A percentile compares a stretch with the other conserved stretches of the same genome.
Conservation (phyloP, 257 asterid species). For the Jacaranda mimosifolia region DNA sequence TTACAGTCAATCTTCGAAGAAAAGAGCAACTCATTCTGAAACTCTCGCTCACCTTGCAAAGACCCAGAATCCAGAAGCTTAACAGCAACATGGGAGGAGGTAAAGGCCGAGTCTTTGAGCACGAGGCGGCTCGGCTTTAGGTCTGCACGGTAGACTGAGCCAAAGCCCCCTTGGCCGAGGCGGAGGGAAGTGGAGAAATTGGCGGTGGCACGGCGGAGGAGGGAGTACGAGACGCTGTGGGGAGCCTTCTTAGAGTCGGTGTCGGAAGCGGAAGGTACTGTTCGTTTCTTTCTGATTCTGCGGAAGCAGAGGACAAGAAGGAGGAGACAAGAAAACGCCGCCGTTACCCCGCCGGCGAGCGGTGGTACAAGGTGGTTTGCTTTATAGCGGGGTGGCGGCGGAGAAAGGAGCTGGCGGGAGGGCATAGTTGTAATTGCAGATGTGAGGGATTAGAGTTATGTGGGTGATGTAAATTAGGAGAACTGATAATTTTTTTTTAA, state of each 20-base stretch:
- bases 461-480: background rate
- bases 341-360: slow-evolving; percentile 49
- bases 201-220: slow-evolving; percentile 65
- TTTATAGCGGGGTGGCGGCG: slow-evolving; percentile 28
- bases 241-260: slow-evolving; percentile 50
- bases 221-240: slow-evolving; percentile 55
- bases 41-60: slow-evolving; percentile 72
- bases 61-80: slow-evolving; percentile 74
- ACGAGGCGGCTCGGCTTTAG: slow-evolving; percentile 37
- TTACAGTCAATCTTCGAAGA: slow-evolving; percentile 59
- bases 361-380: slow-evolving; percentile 36
- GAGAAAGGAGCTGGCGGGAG: slow-evolving; percentile 52
- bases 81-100: slow-evolving; percentile 49
- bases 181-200: slow-evolving; percentile 56
- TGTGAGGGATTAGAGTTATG: background rate
- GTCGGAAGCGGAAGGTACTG: slow-evolving; percentile 56
- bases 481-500: no score
- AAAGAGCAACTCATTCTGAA: slow-evolving; percentile 67
- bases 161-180: slow-evolving; percentile 62
- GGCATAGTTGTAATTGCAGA: slow-evolving; percentile 48
- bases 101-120: slow-evolving; percentile 1
- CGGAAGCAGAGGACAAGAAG: slow-evolving; percentile 56
- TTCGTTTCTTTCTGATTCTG: slow-evolving; percentile 51
- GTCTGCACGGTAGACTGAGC: slow-evolving; percentile 64
- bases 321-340: slow-evolving; percentile 52